Evolutionary conservation across 805 yeast genomes (phyloP), one percentile per base, ranked within the genome.

Genomic region (Cyberlindnera xylosilytica): DNA sequence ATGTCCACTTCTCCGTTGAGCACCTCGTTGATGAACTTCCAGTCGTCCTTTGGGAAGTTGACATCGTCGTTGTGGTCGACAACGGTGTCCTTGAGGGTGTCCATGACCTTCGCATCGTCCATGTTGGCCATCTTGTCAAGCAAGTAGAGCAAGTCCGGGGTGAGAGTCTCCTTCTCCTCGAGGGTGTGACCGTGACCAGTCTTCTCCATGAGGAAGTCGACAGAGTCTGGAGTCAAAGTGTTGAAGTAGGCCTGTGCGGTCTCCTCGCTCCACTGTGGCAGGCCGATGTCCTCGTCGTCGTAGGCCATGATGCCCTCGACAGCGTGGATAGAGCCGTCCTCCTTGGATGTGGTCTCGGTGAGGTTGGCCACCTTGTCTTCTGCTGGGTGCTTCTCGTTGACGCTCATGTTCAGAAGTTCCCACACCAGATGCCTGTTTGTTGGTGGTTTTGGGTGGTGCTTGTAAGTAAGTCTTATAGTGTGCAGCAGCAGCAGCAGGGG

Each of bases 31-130:
- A 45, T 39, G 26, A 41, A 45, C 11, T n/a, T 13, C 52, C 49
- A 49, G 20, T 49, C 52, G 5, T 52, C 57, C 2, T 41, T 48
- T 11, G 74, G 70, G 45, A 77, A 65, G 51, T 75, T 76, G 28
- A 70, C 69, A 53, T 78, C 83, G 39, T 65, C 71, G 6, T 51
- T 51, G 48, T 75, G 79, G 15, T 69, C 65, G 1, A 51, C 64
- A 4, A 69, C 46, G 5, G 74, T 69, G 15, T 63, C 60, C 24
- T 58, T 52, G 35, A 79, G 54, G 41, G 41, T 41, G 7, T 27
- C 46, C 10, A 49, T 8, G 13, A 47, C 45, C 20, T 51, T 47
- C 23, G 59, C 63, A 36, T 72, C 40, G 11, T 63, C 46, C 66
- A 32, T 43, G 41, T 20, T 12, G 13, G 41, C 22, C 22, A 36